Conservation (phyloP, 2,329 filamentous ascomycete species). For the Fusarium floridanum region DNA sequence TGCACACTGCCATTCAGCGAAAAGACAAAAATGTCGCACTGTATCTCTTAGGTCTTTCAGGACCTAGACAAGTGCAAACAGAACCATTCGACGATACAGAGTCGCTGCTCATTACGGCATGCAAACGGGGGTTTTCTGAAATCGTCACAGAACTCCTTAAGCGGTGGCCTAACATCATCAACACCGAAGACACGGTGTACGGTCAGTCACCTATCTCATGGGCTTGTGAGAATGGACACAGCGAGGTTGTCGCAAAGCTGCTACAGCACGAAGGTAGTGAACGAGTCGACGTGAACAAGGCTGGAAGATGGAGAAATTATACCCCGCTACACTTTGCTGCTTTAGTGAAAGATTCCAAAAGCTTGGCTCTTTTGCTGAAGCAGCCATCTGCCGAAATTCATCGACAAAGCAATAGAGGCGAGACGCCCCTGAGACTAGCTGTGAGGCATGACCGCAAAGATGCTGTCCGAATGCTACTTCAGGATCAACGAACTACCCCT, state of each 20-base stretch:
- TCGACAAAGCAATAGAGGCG: rapidly evolving
- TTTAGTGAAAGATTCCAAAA: rapidly evolving
- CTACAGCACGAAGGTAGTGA: not conserved
- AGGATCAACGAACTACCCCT: too few species aligned
- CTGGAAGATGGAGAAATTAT: rapidly evolving
- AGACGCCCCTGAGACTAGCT: not conserved
- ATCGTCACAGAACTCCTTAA: rapidly evolving
- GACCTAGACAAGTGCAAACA: not conserved
- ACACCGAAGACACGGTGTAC: rapidly evolving
- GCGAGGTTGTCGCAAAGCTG: not conserved
- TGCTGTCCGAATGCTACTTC: not conserved
- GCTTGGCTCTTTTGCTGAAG: not conserved
- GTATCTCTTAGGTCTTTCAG: not conserved
- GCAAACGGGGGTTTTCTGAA: rapidly evolving
- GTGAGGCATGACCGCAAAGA: rapidly evolving
- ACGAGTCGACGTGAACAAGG: not conserved
- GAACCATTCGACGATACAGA: not conserved
- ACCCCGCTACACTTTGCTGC: not conserved
- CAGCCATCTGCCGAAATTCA: not conserved
- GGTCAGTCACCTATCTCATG: not conserved
- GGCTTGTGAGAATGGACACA: rapidly evolving
- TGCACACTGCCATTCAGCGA: not conserved
- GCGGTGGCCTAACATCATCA: not conserved
- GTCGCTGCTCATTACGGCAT: not conserved
- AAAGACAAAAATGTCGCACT: not conserved